Evolutionary conservation across 2,329 filamentous ascomycete species (phyloP).

Genomic region (Colletotrichum ledebouriae): DNA sequence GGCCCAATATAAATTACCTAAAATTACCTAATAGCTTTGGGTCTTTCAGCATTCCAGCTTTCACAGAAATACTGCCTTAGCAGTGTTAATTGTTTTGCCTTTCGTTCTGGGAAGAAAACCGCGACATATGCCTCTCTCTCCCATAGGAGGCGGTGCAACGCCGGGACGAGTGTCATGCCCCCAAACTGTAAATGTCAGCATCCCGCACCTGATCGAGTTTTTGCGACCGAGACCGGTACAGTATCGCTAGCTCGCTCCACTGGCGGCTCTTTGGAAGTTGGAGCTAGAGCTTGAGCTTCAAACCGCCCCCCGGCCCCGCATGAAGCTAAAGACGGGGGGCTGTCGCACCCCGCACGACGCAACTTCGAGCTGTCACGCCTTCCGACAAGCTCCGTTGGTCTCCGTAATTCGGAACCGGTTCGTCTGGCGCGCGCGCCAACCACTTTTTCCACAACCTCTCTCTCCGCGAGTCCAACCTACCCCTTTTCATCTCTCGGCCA

Average conservation of each 20-base stretch:
- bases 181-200: slow-evolving; percentile 21
- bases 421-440: slow-evolving; percentile 31
- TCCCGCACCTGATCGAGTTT: slow-evolving; percentile 22
- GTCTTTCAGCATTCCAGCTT: not conserved
- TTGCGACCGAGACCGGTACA: slow-evolving; percentile 3
- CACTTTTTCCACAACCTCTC: slow-evolving; percentile 10
- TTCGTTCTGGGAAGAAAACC: not conserved
- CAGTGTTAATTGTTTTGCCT: slow-evolving; percentile 10
- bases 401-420: slow-evolving; percentile 35
- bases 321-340: slow-evolving; percentile 35
- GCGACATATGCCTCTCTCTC: not conserved
- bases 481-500: slow-evolving; percentile 35
- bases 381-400: slow-evolving; percentile 41
- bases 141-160: slow-evolving; percentile 16
- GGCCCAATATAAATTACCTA: slow-evolving; percentile 32
- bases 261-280: slow-evolving; percentile 33
- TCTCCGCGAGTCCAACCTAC: slow-evolving; percentile 23
- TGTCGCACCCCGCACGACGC: slow-evolving; percentile 39
- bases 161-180: slow-evolving; percentile 6
- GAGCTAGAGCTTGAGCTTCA: slow-evolving; percentile 22
- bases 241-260: slow-evolving; percentile 33
- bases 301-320: slow-evolving; percentile 33
- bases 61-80: slow-evolving; percentile 1
- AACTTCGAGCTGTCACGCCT: slow-evolving; percentile 33
- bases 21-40: slow-evolving; percentile 35